These are phyloP conservation scores for Marasmius oreades DNA, from an alignment of 1,284 basidiomycete genomes.

Conservation along the genomic window DNA sequence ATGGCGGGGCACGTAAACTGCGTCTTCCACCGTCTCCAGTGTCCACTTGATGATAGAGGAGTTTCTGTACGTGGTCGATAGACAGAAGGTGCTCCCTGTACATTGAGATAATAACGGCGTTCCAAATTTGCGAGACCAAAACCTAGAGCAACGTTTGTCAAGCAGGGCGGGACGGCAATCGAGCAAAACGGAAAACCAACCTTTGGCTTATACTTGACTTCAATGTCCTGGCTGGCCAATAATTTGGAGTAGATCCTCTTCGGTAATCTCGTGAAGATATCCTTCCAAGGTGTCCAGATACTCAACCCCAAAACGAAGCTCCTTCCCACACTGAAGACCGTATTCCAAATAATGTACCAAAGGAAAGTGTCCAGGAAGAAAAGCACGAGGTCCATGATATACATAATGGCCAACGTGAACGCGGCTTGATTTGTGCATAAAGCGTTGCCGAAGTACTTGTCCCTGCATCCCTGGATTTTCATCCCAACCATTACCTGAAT, in stretches of 20 bases:
- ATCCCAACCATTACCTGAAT: slow-evolving; percentile 90
- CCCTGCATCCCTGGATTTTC: slow-evolving; percentile 85
- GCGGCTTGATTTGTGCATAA: slow-evolving; percentile 88
- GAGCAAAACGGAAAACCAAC: slow-evolving; percentile 33
- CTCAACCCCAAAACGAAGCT: slow-evolving; percentile 89
- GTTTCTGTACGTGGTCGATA: slow-evolving; percentile 92
- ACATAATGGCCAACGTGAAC: slow-evolving; percentile 94
- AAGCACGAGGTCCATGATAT: slow-evolving; percentile 89
- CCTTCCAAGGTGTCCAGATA: slow-evolving; percentile 97
- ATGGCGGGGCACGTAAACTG: slow-evolving; percentile 86
- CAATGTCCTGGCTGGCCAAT: slow-evolving; percentile 88
- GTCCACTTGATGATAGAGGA: slow-evolving; percentile 93
- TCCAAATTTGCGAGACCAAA: slow-evolving; percentile 96
- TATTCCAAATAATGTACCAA: slow-evolving; percentile 98
- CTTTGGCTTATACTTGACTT: slow-evolving; percentile 97
- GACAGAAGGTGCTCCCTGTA: slow-evolving; percentile 95
- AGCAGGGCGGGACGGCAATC: neutral
- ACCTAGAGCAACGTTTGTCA: slow-evolving; percentile 47
- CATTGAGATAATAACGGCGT: slow-evolving; percentile 99
- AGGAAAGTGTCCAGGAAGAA: slow-evolving; percentile 98
- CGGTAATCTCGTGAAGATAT: slow-evolving; percentile 89
- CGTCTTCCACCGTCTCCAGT: slow-evolving; percentile 80
- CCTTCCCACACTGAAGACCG: slow-evolving; percentile 86
- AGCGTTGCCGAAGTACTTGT: slow-evolving; percentile 77
- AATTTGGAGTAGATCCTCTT: slow-evolving; percentile 95